Conservation (phyloP, 2,329 filamentous ascomycete species). For the Alternaria alternata region DNA sequence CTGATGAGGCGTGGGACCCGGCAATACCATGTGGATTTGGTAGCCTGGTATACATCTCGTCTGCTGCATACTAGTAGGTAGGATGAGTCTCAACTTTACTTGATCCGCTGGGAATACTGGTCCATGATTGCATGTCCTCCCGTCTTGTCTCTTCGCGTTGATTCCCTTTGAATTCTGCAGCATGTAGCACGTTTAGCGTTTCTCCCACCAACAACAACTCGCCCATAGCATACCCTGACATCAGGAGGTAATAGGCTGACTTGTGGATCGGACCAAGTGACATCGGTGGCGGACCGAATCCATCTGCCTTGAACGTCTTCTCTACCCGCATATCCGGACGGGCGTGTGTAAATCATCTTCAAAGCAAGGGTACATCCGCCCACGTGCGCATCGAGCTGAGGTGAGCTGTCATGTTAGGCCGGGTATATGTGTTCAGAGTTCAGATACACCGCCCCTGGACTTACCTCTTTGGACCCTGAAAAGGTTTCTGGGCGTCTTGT, state of each 20-base stretch:
- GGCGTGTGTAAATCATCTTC: too few relatives aligned
- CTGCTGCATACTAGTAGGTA: constrained; percentile 1
- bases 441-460: background rate
- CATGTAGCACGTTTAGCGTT: background rate
- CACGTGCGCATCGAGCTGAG: background rate
- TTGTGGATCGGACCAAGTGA: too few relatives aligned
- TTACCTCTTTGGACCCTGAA: background rate
- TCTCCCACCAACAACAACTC: too few relatives aligned
- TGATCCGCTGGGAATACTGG: background rate
- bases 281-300: too few relatives aligned
- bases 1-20: background rate
- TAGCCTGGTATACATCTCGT: background rate
- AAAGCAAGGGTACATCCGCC: background rate
- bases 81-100: background rate
- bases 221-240: too few relatives aligned
- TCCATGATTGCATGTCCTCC: background rate
- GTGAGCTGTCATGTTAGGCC: background rate
- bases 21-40: background rate
- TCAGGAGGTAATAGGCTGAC: too few relatives aligned
- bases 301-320: too few relatives aligned
- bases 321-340: too few relatives aligned
- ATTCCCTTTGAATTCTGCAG: background rate
- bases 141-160: background rate
- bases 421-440: background rate
- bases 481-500: background rate